These are phyloP conservation scores for Sugiyamaella lignohabitans DNA, from an alignment of 805 yeast genomes.

Conservation along the genomic window DNA sequence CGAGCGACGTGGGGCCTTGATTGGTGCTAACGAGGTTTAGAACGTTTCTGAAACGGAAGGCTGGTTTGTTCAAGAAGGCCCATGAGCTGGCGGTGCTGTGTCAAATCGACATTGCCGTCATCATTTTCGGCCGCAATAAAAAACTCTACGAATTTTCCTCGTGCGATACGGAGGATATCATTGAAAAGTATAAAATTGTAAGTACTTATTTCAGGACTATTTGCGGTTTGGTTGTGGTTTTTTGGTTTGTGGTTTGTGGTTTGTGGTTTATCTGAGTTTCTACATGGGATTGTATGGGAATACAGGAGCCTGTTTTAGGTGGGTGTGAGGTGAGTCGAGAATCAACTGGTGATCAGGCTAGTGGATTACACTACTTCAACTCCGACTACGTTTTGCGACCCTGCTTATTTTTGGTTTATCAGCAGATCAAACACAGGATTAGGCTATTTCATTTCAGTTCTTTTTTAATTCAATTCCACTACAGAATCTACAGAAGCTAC, in stretches of 20 bases:
- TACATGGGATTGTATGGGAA: too few relatives aligned
- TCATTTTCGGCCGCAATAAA: slow-evolving; percentile 71
- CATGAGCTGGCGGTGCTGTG: slow-evolving; percentile 84
- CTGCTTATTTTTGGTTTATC: too few relatives aligned
- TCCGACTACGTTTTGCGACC: too few relatives aligned
- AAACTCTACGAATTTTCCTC: slow-evolving; percentile 81
- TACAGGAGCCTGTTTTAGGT: too few relatives aligned
- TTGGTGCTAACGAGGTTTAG: slow-evolving; percentile 22
- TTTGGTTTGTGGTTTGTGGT: not conserved
- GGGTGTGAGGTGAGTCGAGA: too few relatives aligned
- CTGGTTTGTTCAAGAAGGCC: slow-evolving; percentile 80
- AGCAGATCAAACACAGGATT: too few relatives aligned
- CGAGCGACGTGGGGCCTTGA: not conserved
- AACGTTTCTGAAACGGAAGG: slow-evolving; percentile 89
- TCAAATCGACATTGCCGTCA: slow-evolving; percentile 87
- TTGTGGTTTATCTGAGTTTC: too few relatives aligned
- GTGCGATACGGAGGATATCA: slow-evolving; percentile 49
- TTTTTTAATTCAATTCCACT: too few relatives aligned
- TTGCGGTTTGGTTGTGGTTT: not conserved
- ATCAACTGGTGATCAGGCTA: too few relatives aligned
- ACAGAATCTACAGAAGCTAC: too few relatives aligned
- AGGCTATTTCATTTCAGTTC: too few relatives aligned
- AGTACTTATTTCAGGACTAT: slow-evolving; percentile 8
- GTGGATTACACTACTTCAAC: too few relatives aligned
- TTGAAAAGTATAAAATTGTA: slow-evolving; percentile 18